These are phyloP conservation scores for Cryptosporidium viatorum DNA, from an alignment of 169 alveolate genomes.

Conservation along the genomic window DNA sequence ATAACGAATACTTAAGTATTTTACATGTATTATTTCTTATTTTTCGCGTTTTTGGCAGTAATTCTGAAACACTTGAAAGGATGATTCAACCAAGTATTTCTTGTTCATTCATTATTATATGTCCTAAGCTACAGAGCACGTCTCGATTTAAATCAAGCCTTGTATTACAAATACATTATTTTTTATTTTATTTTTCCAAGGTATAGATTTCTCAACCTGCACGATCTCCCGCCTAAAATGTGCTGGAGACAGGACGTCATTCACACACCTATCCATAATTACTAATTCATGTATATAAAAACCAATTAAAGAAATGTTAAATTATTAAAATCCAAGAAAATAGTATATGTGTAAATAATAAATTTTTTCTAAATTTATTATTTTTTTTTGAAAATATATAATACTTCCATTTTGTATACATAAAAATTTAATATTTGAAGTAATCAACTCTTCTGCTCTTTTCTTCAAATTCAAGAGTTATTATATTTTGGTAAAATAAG, in stretches of 20 bases:
- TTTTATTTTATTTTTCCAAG: neutral
- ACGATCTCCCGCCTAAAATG: conserved; percentile 44
- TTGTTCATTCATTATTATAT: too few relatives aligned
- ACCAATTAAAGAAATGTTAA: conserved; percentile 3
- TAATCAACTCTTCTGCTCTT: neutral
- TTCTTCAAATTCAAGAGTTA: neutral
- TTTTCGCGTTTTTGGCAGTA: neutral
- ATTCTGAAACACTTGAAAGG: neutral
- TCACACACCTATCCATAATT: conserved; percentile 74
- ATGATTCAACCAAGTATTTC: too few relatives aligned
- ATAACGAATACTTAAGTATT: conserved; percentile 7
- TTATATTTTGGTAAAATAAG: neutral
- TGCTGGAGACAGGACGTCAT: conserved; percentile 21
- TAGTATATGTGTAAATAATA: neutral
- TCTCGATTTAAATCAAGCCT: neutral
- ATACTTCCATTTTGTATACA: neutral
- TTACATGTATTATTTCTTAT: neutral
- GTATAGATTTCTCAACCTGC: conserved; percentile 13
- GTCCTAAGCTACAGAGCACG: neutral
- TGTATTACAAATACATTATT: neutral
- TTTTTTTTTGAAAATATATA: neutral
- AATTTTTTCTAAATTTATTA: neutral
- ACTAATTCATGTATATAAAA: conserved; percentile 34
- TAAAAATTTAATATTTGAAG: neutral
- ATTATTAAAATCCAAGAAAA: neutral